Evolutionary conservation across 2,329 filamentous ascomycete genomes (phyloP).

Genomic region (Arthrobotrys sphaeroides): DNA sequence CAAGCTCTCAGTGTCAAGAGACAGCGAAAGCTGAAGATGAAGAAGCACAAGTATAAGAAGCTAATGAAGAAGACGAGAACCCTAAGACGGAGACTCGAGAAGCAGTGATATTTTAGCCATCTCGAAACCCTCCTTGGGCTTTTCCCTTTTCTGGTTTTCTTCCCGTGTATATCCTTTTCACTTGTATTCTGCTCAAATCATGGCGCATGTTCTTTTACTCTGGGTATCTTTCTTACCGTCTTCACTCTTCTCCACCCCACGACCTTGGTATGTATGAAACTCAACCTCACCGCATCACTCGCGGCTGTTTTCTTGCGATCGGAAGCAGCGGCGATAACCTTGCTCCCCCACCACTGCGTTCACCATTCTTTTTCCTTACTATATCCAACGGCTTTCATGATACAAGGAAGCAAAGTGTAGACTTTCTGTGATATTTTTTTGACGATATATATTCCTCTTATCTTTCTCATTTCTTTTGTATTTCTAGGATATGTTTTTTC

Average conservation of each 20-base stretch:
- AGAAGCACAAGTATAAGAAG: slow-evolving; percentile 99
- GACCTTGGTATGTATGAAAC: slow-evolving; percentile 2
- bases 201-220: slow-evolving; percentile 24
- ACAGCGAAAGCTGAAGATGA: slow-evolving; percentile 96
- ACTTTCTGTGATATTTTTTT: too few relatives aligned
- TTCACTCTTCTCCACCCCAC: slow-evolving; percentile 1
- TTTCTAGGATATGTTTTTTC: slow-evolving; percentile 21
- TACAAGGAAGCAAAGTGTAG: slow-evolving; percentile 34
- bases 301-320: slow-evolving; percentile 4
- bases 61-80: slow-evolving; percentile 91
- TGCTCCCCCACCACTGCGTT: not conserved
- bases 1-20: slow-evolving; percentile 88
- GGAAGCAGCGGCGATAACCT: slow-evolving; percentile 2
- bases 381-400: not conserved
- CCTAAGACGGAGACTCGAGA: slow-evolving; percentile 77
- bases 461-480: slow-evolving; percentile 7
- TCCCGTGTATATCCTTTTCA: not conserved
- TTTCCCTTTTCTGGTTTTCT: not conserved
- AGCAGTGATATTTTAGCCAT: slow-evolving; percentile 46
- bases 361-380: not conserved
- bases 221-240: slow-evolving; percentile 26
- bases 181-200: slow-evolving; percentile 16
- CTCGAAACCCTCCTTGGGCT: too few relatives aligned
- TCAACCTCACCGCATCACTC: not conserved
- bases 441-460: too few relatives aligned